Evolutionary conservation across 768 basidiomycete genomes (phyloP), one percentile per base, ranked within the genome.

Genomic region (Lactifluus hygrophoroides): DNA sequence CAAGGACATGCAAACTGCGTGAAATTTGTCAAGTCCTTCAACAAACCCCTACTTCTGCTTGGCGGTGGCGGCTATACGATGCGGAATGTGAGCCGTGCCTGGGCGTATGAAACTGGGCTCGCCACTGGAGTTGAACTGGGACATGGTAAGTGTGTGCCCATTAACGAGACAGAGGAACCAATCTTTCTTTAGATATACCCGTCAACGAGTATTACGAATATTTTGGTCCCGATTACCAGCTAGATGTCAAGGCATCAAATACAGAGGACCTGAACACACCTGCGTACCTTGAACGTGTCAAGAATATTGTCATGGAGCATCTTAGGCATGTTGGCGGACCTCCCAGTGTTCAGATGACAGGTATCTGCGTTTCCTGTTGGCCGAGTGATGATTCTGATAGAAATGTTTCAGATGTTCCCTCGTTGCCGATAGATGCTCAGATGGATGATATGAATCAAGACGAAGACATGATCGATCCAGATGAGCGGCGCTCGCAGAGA

Each of bases 161-260:
- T n/a, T n/a, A 8, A 23, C 38, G 25, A 21, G 35, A 35, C 50
- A 32, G 34, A 35, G 56, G 57, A 38, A 32, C 6, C 37, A 5
- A 16, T 48, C 51, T 21, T n/a, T 9, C 52, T 32, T n/a, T 66
- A 94, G 95, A 91, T 68, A 95, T 99, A 54, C 96, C 96, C 2
- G 87, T 94, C 63, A 99, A 98, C 67, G 96, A 99, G 73, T 99
- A 98, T 73, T 98, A 94, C 68, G 95, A 98, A 69, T 98, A 98
- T 72, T 98, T 97, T 70, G 96, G 96, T 0, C 96, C 96, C 3
- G 92, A 95, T 67, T 97, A 98, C 67, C 84, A 94, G 69, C 80
- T 99, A 32, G 92, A 99, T 69, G 96, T 99, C 28, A 90, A 87
- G 66, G 75, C 92, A 13, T 94, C 91, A 13, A 99, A 98, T 69